Percentiles rank a stretch among this genome's conserved stretches.
These are phyloP conservation scores for Erucastrum elatum DNA, from an alignment of 345 rosid genomes.

Conservation along the genomic window DNA sequence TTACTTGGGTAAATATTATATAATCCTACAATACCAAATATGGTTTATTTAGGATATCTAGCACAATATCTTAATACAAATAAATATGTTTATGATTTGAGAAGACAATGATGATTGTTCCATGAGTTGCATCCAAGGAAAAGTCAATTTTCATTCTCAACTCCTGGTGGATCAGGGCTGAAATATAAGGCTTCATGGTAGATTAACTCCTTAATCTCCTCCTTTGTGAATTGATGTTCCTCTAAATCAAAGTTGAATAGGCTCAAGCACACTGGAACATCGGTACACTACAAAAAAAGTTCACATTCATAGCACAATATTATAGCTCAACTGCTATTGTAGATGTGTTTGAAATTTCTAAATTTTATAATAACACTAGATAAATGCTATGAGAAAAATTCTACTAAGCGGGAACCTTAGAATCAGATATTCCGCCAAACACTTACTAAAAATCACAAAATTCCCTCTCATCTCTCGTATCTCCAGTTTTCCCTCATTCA, in stretches of 20 bases:
- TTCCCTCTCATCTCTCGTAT: no score
- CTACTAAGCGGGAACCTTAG: no score
- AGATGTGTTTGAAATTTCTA: no score
- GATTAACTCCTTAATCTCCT: slow-evolving; percentile 80
- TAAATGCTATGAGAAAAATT: no score
- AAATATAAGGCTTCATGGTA: slow-evolving; percentile 81
- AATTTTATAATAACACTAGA: no score
- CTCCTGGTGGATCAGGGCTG: slow-evolving; percentile 58
- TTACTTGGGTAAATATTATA: neutral
- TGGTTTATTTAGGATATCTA: neutral
- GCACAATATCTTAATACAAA: neutral
- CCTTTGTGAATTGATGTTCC: slow-evolving; percentile 65
- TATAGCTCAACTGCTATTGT: no score
- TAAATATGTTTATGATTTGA: neutral
- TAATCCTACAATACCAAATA: neutral
- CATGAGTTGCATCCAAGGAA: neutral
- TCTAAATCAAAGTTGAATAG: slow-evolving; percentile 83
- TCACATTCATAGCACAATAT: no score
- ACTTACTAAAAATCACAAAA: no score
- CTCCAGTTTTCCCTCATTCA: no score
- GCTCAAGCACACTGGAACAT: slow-evolving; percentile 55
- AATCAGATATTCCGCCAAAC: no score
- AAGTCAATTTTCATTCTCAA: neutral
- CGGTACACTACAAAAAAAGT: no score
- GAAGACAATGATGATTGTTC: neutral